Evolutionary conservation across 306 rosid genomes (phyloP), one percentile per base, ranked within the genome.

Genomic region (Pyrus communis): DNA sequence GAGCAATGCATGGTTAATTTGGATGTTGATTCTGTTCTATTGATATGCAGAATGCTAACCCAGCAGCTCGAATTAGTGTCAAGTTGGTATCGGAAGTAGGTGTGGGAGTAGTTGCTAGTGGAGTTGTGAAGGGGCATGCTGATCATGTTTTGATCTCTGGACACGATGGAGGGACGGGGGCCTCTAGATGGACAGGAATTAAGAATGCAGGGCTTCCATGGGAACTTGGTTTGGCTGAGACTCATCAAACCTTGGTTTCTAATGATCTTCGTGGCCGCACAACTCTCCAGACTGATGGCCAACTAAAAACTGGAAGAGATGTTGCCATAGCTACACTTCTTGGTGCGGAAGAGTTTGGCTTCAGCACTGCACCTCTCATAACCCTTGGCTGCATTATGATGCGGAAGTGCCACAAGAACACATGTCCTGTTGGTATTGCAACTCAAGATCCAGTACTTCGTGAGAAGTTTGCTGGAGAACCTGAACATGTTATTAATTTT

Each of bases 101-200:
- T 75, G 99, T 96, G 10, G 99, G 99, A 18, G 89, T 96, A n/a
- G 86, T 96, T 84, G 99, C 99, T 58, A 96, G 99, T 82, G 99
- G 99, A 82, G 99, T 96, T 84, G 99, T 96, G 58, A 96, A 96
- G 84, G 99, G 98, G 65, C 99, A 96, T 62, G 99, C 99, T 0
- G 99, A 96, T 75, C 99, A 96, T 86, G 97, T 96, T 61, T 78
- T 96, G 87, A 92, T 96, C 83, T 86, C 99, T 1, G 99, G 99
- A 70, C 99, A 96, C 55, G 99, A 96, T 84, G 99, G 99, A 82
- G 99, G 99, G 27, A 96, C 99, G 22, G 99, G 99, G 71, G 99
- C 99, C 64, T 96, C 99, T 59, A 91, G 99, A 88, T 96, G 99
- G 99, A 96, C 99, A 73, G 99, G 99, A 63, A 96, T 96, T 78